Percentiles rank a stretch among this genome's conserved stretches.
Evolutionary conservation across 2,329 filamentous ascomycete genomes (phyloP).

Genomic region (Colletotrichum somersetense): DNA sequence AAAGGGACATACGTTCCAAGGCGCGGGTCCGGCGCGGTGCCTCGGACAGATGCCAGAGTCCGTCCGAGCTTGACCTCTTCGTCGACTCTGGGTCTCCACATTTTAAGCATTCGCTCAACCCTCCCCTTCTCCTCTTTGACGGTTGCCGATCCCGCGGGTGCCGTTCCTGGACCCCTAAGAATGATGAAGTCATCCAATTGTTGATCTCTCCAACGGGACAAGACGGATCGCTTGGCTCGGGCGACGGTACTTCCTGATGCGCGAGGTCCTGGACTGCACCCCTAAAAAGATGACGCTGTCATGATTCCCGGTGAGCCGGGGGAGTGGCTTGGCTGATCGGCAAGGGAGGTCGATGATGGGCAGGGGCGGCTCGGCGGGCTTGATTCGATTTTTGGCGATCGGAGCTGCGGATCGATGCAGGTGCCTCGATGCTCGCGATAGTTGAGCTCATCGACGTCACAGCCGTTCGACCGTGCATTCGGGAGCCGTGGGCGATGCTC

Average conservation of each 20-base stretch:
- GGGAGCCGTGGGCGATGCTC: not conserved
- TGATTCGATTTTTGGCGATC: not conserved
- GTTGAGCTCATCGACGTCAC: not conserved
- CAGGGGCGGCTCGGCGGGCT: not conserved
- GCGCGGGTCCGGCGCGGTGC: constrained; percentile 17
- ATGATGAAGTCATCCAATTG: constrained; percentile 4
- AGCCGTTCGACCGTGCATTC: not conserved
- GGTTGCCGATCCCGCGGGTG: not conserved
- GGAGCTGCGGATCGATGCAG: not conserved
- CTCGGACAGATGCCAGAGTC: constrained; percentile 37
- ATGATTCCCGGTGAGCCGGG: not conserved
- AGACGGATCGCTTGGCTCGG: not conserved
- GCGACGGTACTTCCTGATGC: not conserved
- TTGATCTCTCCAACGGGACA: not conserved
- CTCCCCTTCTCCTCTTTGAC: not conserved
- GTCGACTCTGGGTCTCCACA: not conserved
- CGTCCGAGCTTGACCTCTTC: constrained; percentile 3
- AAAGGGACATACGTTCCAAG: not conserved
- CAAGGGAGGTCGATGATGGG: not conserved
- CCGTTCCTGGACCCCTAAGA: constrained; percentile 10
- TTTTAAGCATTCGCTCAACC: constrained; percentile 1
- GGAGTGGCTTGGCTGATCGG: not conserved
- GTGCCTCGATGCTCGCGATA: not conserved
- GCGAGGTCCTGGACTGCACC: not conserved
- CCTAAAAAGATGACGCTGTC: not conserved